Conservation (phyloP, 345 rosid genomes). For the Brassica juncea region DNA sequence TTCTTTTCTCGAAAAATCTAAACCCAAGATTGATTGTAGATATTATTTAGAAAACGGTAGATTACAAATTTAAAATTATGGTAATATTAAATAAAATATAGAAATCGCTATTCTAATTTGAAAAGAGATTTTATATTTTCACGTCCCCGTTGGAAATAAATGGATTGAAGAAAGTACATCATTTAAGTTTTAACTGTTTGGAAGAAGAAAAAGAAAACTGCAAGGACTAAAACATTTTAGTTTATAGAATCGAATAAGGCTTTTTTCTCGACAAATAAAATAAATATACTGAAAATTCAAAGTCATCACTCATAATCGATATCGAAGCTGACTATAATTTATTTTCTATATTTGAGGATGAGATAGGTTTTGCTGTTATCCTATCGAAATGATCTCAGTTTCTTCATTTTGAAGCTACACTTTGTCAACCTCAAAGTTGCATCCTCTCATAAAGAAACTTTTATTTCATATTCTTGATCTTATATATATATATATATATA, state of each 20-base stretch:
- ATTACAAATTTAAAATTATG: neutral
- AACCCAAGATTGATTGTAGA: neutral
- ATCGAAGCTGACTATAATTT: slow-evolving; percentile 36
- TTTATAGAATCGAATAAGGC: slow-evolving; percentile 26
- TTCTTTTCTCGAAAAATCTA: neutral
- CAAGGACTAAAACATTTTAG: slow-evolving; percentile 8
- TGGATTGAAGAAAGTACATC: neutral
- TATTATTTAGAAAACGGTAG: neutral
- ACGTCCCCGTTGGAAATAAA: neutral
- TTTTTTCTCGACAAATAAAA: neutral
- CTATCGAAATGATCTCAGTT: slow-evolving; percentile 37
- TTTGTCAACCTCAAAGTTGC: slow-evolving; percentile 43
- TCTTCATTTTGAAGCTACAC: slow-evolving; percentile 46
- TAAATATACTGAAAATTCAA: slow-evolving; percentile 21
- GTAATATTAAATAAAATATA: neutral
- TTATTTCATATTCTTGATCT: neutral
- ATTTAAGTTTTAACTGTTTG: neutral
- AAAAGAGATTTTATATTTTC: neutral
- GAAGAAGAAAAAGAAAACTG: neutral
- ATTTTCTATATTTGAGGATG: slow-evolving; percentile 25
- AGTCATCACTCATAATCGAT: slow-evolving; percentile 37
- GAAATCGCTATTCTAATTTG: neutral
- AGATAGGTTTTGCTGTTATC: slow-evolving; percentile 38
- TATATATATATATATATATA: neutral
- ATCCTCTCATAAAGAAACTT: slow-evolving; percentile 34